Conservation (phyloP, 208 protist species). For the Acanthamoeba culbertsoni region DNA sequence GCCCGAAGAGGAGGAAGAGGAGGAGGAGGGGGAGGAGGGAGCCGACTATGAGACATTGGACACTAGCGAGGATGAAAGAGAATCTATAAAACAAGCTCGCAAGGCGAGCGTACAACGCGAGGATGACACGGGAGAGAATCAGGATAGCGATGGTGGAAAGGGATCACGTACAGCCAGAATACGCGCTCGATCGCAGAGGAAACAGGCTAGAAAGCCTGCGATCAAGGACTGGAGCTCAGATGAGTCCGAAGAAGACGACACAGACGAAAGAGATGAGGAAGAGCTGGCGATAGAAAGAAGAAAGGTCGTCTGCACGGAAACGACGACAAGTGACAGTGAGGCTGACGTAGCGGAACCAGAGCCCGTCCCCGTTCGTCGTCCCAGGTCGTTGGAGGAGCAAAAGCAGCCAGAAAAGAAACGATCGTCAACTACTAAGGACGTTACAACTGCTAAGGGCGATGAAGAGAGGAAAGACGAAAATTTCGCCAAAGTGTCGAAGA, state of each 20-base stretch:
- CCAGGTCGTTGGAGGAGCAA: too few relatives aligned
- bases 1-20: neutral
- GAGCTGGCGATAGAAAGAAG: neutral
- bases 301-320: neutral
- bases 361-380: too few relatives aligned
- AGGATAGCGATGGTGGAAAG: neutral
- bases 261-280: neutral
- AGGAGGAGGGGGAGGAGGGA: neutral
- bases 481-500: neutral
- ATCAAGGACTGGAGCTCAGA: neutral
- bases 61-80: neutral
- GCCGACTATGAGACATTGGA: neutral
- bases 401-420: too few relatives aligned
- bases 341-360: too few relatives aligned
- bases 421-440: too few relatives aligned
- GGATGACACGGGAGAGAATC: neutral
- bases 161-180: neutral
- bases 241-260: neutral
- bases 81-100: neutral
- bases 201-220: neutral
- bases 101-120: neutral
- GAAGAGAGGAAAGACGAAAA: neutral
- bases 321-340: too few relatives aligned
- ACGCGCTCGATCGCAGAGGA: neutral
- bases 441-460: too few relatives aligned